Conservation (phyloP, 345 rosid genomes). For the Salix caprea region DNA sequence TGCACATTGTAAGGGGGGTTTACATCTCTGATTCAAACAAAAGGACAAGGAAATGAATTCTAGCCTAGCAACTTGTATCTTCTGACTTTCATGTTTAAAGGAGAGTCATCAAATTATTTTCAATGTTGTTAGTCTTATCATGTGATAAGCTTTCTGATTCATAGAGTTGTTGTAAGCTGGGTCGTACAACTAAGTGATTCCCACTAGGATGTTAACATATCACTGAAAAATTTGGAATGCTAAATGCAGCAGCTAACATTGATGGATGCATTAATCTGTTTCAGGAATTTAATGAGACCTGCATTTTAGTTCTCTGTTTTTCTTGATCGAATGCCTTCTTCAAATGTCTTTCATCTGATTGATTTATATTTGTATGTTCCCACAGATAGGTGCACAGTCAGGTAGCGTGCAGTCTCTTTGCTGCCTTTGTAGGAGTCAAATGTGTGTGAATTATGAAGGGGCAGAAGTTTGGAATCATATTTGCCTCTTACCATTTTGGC, state of each 20-base stretch:
- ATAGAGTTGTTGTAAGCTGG: slow-evolving; percentile 2
- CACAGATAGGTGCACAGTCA: not conserved
- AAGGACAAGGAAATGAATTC: slow-evolving; percentile 2
- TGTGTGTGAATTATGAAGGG: not conserved
- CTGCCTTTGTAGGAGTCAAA: not conserved
- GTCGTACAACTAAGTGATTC: not conserved
- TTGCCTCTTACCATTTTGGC: not conserved
- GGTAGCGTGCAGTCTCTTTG: not conserved
- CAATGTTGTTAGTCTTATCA: not conserved
- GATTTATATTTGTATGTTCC: not conserved
- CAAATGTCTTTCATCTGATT: not conserved
- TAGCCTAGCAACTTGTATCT: slow-evolving; percentile 3
- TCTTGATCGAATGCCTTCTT: not conserved
- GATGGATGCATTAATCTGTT: not conserved
- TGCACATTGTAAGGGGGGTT: slow-evolving; percentile 5
- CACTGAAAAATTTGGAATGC: not conserved
- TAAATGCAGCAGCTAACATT: not conserved
- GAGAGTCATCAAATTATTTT: not conserved
- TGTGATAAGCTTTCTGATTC: not conserved
- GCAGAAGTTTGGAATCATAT: not conserved
- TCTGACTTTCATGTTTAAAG: not conserved
- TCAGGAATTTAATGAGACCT: not conserved
- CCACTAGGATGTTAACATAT: not conserved
- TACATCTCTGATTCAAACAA: slow-evolving; percentile 9
- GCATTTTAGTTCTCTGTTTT: not conserved